Percentiles rank a stretch among this genome's conserved stretches.
phyloP scores from a whole-genome alignment of 352 stramenopile genomes.

The Aphanomyces euteiches region DNA sequence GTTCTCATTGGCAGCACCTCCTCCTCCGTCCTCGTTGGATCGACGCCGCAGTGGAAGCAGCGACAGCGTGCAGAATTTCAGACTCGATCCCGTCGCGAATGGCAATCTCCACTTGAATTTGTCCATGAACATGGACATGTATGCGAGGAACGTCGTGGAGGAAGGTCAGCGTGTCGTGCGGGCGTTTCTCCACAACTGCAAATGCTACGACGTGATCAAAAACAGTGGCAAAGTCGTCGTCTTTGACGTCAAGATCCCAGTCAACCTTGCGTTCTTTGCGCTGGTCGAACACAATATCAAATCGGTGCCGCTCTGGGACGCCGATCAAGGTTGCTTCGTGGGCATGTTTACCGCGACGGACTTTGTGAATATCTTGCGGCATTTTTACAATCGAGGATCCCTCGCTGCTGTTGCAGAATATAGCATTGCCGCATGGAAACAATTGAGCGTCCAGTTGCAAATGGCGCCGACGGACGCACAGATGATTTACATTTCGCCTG shows the following conservation, averaged over 20 bases:
- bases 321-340: conserved; percentile 92
- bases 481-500: conserved; percentile 80
- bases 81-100: conserved; percentile 13
- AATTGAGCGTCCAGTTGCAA: conserved; percentile 12
- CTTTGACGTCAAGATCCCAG: conserved; percentile 98
- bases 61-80: conserved; percentile 6
- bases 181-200: conserved; percentile 83
- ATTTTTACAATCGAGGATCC: conserved; percentile 90
- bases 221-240: conserved; percentile 96
- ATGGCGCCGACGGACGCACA: conserved; percentile 23
- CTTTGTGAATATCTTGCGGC: conserved; percentile 96
- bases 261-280: conserved; percentile 98
- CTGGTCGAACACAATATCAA: conserved; percentile 99
- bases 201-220: conserved; percentile 96
- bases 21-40: conserved; percentile 4
- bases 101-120: conserved; percentile 24
- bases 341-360: conserved; percentile 97
- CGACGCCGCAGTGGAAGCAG: no score
- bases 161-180: conserved; percentile 80
- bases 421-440: conserved; percentile 74
- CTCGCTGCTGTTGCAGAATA: conserved; percentile 86
- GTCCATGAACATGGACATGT: conserved; percentile 26
- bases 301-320: conserved; percentile 96
- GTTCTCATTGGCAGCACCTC: not conserved
- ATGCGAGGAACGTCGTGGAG: conserved; percentile 50